Evolutionary conservation across 1,284 basidiomycete genomes (phyloP).

Genomic region (Athelia psychrophila): DNA sequence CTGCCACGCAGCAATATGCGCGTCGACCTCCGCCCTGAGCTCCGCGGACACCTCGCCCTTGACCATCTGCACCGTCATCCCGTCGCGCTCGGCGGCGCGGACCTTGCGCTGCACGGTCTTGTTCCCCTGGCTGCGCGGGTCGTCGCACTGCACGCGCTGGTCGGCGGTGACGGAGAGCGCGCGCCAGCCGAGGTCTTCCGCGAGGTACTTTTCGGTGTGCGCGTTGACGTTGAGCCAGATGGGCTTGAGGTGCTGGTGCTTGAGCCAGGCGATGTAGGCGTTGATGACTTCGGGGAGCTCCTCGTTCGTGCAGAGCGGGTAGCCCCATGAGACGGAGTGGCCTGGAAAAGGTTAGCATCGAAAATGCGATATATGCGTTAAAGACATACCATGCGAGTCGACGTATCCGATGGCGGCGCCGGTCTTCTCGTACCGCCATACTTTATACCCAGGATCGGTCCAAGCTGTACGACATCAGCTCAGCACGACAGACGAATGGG

Average conservation of each 20-base stretch:
- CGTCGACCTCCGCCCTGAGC: slow-evolving; percentile 34
- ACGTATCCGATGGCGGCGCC: slow-evolving; percentile 41
- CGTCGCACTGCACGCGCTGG: slow-evolving; percentile 34
- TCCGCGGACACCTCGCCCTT: slow-evolving; percentile 37
- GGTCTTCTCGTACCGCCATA: slow-evolving; percentile 37
- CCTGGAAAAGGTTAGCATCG: slow-evolving; percentile 1
- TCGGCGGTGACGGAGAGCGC: slow-evolving; percentile 50
- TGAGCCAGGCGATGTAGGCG: slow-evolving; percentile 30
- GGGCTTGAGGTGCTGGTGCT: slow-evolving; percentile 32
- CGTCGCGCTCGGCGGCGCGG: slow-evolving; percentile 44
- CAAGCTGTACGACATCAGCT: slow-evolving; percentile 21
- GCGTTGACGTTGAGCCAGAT: slow-evolving; percentile 50
- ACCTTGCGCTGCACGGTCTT: slow-evolving; percentile 45
- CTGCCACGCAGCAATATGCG: slow-evolving; percentile 46
- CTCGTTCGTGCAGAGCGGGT: slow-evolving; percentile 36
- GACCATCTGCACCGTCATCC: slow-evolving; percentile 34
- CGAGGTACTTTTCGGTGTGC: slow-evolving; percentile 43
- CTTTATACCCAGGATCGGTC: slow-evolving; percentile 39
- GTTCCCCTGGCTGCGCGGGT: slow-evolving; percentile 39
- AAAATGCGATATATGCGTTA: not conserved
- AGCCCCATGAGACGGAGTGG: slow-evolving; percentile 31
- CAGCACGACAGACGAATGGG: not conserved
- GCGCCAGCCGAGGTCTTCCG: slow-evolving; percentile 45
- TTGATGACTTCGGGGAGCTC: slow-evolving; percentile 32
- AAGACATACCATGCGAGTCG: slow-evolving; percentile 11